A percentile compares a stretch with the other conserved stretches of the same genome.
These are phyloP conservation scores for Diaporthe sp. DNA, from an alignment of 2,329 filamentous ascomycete genomes.

Conservation along the genomic window DNA sequence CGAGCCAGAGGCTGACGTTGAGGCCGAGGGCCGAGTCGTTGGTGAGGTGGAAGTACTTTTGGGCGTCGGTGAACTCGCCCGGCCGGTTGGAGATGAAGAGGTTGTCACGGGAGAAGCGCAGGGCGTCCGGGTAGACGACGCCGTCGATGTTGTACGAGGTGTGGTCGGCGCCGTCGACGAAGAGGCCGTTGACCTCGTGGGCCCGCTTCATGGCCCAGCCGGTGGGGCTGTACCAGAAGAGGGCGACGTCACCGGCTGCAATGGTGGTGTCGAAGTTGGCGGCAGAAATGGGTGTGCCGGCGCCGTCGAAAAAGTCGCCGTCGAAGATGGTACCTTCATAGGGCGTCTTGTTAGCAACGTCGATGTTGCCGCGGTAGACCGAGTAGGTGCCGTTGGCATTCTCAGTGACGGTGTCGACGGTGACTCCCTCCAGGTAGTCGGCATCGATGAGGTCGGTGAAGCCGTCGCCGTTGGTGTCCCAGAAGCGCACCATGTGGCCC, in stretches of 20 bases:
- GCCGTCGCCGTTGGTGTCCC: conserved; percentile 21
- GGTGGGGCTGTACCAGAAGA: background rate
- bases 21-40: conserved; percentile 1
- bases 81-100: conserved; percentile 16
- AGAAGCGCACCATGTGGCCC: conserved; percentile 6
- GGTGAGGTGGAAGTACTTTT: conserved; percentile 2
- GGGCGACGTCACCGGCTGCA: conserved; percentile 4
- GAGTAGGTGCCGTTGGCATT: background rate
- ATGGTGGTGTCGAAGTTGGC: conserved; percentile 45
- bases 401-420: background rate
- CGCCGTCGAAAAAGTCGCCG: background rate
- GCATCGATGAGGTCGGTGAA: conserved; percentile 20
- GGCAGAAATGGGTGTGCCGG: background rate
- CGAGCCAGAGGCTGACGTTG: conserved; percentile 23
- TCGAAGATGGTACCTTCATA: background rate
- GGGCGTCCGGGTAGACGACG: background rate
- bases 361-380: background rate
- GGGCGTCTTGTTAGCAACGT: background rate
- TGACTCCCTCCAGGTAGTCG: conserved; percentile 1
- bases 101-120: conserved; percentile 25
- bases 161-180: background rate
- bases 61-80: conserved; percentile 19
- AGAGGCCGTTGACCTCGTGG: background rate
- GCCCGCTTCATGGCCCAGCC: background rate
- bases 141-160: background rate